phyloP scores from a whole-genome alignment of 768 basidiomycete genomes.

The Naematelia aurantialba region DNA sequence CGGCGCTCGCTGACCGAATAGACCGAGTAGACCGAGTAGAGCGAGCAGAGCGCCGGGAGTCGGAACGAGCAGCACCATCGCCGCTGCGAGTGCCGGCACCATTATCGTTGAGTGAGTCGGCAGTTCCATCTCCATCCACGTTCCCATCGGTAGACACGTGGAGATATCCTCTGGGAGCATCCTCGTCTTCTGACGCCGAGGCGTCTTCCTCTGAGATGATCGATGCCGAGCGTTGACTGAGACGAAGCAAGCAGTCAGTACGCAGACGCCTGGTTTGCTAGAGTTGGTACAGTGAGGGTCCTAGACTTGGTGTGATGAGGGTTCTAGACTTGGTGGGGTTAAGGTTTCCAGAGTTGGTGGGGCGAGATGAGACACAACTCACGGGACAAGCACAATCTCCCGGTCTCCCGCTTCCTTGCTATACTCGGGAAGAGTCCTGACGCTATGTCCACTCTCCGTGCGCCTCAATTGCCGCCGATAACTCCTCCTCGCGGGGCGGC shows the following conservation, averaged over 20 bases:
- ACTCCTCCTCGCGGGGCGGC: conserved; percentile 6
- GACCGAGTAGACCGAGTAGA: background rate
- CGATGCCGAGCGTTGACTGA: background rate
- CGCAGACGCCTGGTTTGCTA: background rate
- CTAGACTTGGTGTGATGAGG: background rate
- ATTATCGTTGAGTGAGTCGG: too few relatives aligned
- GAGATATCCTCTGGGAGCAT: too few relatives aligned
- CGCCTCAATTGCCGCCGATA: conserved; percentile 20
- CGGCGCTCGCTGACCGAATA: background rate
- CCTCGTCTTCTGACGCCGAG: background rate
- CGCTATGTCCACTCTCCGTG: conserved; percentile 35
- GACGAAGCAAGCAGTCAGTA: background rate
- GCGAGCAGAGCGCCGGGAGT: background rate
- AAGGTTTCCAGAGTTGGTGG: too few relatives aligned
- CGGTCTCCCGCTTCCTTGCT: conserved; percentile 44
- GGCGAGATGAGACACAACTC: too few relatives aligned
- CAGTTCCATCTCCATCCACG: too few relatives aligned
- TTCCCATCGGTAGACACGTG: too few relatives aligned
- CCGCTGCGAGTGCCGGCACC: too few relatives aligned
- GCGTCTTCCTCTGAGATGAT: background rate
- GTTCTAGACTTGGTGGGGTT: background rate
- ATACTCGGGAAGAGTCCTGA: conserved; percentile 39
- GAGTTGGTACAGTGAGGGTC: background rate
- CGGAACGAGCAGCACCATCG: conserved; percentile 1
- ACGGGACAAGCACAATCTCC: conserved; percentile 41